Evolutionary conservation across 371 early-diverging fungal genomes (phyloP).

Genomic region (Circinella umbellata): DNA sequence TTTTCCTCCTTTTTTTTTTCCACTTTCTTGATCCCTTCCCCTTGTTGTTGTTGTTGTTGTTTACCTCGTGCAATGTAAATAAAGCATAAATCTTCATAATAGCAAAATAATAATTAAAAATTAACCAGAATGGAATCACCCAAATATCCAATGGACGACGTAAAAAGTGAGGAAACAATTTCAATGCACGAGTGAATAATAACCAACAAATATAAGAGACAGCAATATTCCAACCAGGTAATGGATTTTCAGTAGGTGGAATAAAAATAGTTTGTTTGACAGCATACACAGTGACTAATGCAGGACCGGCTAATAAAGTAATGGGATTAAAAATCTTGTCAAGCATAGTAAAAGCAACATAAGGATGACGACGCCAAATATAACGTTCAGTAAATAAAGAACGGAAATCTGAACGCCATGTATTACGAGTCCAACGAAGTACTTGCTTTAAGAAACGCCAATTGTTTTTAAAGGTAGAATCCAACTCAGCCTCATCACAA

Average conservation of each 20-base stretch:
- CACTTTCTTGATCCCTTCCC: too few relatives aligned
- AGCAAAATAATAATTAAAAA: constrained; percentile 70
- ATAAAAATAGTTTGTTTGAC: constrained; percentile 22
- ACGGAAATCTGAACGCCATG: constrained; percentile 74
- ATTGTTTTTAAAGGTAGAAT: constrained; percentile 76
- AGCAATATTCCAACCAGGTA: constrained; percentile 57
- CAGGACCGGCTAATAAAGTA: constrained; percentile 69
- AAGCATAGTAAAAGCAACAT: constrained; percentile 75
- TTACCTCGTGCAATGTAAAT: constrained; percentile 64
- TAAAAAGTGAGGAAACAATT: constrained; percentile 65
- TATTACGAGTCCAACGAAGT: constrained; percentile 75
- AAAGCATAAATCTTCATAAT: constrained; percentile 68
- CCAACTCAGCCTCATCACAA: constrained; percentile 68
- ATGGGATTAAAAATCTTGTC: constrained; percentile 78
- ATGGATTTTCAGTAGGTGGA: constrained; percentile 18
- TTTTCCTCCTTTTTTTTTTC: not conserved
- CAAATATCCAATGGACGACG: constrained; percentile 66
- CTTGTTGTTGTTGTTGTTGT: too few relatives aligned
- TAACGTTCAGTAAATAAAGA: constrained; percentile 66
- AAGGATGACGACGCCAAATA: constrained; percentile 71
- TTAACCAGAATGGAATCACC: constrained; percentile 63
- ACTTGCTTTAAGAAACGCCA: constrained; percentile 76
- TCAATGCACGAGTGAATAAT: constrained; percentile 62
- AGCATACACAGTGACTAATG: constrained; percentile 58
- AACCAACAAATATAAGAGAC: constrained; percentile 65